A percentile compares a stretch with the other conserved stretches of the same genome.
phyloP scores from a whole-genome alignment of 2,329 filamentous ascomycete species.

The Calonectria hongkongensis region DNA sequence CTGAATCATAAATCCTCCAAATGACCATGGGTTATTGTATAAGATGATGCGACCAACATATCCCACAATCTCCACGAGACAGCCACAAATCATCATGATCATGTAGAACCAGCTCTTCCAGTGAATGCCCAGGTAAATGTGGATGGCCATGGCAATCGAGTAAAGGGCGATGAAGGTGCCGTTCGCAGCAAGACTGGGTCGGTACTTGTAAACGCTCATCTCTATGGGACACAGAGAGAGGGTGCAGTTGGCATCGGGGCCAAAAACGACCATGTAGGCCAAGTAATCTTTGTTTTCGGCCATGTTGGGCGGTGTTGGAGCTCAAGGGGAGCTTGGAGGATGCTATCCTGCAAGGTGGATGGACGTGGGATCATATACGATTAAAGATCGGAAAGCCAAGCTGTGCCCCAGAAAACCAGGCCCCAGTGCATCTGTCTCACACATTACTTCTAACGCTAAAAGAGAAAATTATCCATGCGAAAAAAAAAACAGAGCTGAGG shows the following conservation, averaged over 20 bases:
- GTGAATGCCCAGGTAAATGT: constrained; percentile 63
- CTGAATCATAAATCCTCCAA: constrained; percentile 77
- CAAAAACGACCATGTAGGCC: constrained; percentile 59
- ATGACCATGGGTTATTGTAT: constrained; percentile 73
- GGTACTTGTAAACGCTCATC: constrained; percentile 68
- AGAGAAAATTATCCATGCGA: background rate
- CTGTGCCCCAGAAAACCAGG: background rate
- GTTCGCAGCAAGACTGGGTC: constrained; percentile 66
- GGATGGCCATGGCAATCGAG: constrained; percentile 67
- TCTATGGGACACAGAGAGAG: constrained; percentile 67
- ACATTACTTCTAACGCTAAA: background rate
- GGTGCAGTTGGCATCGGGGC: constrained; percentile 69
- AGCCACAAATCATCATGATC: constrained; percentile 72
- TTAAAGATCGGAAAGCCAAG: background rate
- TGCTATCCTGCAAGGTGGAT: background rate
- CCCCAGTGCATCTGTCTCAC: background rate
- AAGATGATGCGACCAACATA: constrained; percentile 76
- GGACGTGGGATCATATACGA: constrained; percentile 6
- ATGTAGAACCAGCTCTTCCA: constrained; percentile 67
- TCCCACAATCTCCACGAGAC: constrained; percentile 75
- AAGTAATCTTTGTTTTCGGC: constrained; percentile 29
- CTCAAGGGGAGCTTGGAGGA: background rate
- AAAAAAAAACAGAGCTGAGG: background rate
- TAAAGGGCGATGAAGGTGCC: constrained; percentile 65
- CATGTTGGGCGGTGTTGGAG: constrained; percentile 39